Evolutionary conservation across 2,329 filamentous ascomycete genomes (phyloP), one percentile per base, ranked within the genome.

Genomic region (Clonostachys chloroleuca): DNA sequence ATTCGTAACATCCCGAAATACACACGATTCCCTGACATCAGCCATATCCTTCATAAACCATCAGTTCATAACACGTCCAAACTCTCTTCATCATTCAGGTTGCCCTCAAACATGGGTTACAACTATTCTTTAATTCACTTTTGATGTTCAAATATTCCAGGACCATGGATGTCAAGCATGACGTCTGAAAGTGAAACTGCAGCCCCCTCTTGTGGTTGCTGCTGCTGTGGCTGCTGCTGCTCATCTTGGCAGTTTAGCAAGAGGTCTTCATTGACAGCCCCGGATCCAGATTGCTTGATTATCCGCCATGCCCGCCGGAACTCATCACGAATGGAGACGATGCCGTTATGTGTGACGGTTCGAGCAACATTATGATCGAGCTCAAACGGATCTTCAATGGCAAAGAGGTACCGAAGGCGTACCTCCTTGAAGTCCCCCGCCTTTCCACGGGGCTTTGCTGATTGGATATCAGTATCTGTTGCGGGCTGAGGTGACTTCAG

Each of bases 381-480:
- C 68, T 96, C 90, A 58, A 96, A 96, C 0, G 92, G 92, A 62
- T 96, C 92, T 61, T 96, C 92, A 50, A 96, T 92, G 34, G 89
- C 89, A 54, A 96, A 87, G 5, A 96, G 77, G 62, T 90, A 95
- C 12, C 90, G 82, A 58, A 91, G 82, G 3, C 87, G 81, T 13
- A 92, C 77, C 58, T 91, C 87, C 55, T 86, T 88, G 44, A 78
- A 58, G 6, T 59, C 59, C 12, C 60, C 52, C 45, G 67, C 70
- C 18, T 43, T 43, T 5, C 17, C 24, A 16, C 24, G 34, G 13
- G 44, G 20, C 13, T 40, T 46, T n/a, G 24, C 12, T 17, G 42
- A 30, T 30, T 30, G 24, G 24, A 9, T 30, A 10, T 30, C 24
- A 8, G 24, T 10, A 30, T 30, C 24, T 9, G 24, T 30, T 30